A percentile compares a stretch with the other conserved stretches of the same genome.
These are phyloP conservation scores for Lepidium campestre DNA, from an alignment of 441 rosid species.

Conservation along the genomic window DNA sequence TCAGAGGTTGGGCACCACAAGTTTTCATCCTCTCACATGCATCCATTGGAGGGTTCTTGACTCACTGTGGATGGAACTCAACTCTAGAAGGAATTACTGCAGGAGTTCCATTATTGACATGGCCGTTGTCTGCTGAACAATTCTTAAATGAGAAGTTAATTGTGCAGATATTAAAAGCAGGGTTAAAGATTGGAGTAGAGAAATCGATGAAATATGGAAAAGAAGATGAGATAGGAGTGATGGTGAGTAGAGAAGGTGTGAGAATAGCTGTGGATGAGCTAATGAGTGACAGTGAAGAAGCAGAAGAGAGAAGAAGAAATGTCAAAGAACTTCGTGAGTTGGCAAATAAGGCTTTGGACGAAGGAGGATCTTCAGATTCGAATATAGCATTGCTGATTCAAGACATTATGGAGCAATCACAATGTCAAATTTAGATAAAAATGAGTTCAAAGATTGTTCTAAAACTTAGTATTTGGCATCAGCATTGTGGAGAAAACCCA, in stretches of 20 bases:
- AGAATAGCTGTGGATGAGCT: conserved; percentile 26
- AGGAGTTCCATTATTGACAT: conserved; percentile 39
- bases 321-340: conserved; percentile 30
- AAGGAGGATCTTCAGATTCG: conserved; percentile 50
- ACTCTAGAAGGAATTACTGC: conserved; percentile 33
- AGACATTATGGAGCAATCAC: conserved; percentile 26
- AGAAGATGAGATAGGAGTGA: conserved; percentile 30
- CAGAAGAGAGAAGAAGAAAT: conserved; percentile 34
- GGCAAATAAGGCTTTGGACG: conserved; percentile 41
- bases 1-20: conserved; percentile 31
- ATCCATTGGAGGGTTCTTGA: conserved; percentile 28
- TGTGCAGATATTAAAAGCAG: conserved; percentile 29
- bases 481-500: not conserved
- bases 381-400: conserved; percentile 24
- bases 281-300: conserved; percentile 43
- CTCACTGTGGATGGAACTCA: conserved; percentile 45
- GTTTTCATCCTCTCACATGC: conserved; percentile 27
- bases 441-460: too few relatives aligned
- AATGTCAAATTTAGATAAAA: too few relatives aligned
- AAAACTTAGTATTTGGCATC: not conserved
- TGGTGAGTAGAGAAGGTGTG: conserved; percentile 31
- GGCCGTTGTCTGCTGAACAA: conserved; percentile 45
- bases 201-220: conserved; percentile 22
- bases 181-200: conserved; percentile 30
- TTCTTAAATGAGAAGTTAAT: conserved; percentile 45